phyloP scores from a whole-genome alignment of 2,329 filamentous ascomycete species.

The Fusarium sp. region DNA sequence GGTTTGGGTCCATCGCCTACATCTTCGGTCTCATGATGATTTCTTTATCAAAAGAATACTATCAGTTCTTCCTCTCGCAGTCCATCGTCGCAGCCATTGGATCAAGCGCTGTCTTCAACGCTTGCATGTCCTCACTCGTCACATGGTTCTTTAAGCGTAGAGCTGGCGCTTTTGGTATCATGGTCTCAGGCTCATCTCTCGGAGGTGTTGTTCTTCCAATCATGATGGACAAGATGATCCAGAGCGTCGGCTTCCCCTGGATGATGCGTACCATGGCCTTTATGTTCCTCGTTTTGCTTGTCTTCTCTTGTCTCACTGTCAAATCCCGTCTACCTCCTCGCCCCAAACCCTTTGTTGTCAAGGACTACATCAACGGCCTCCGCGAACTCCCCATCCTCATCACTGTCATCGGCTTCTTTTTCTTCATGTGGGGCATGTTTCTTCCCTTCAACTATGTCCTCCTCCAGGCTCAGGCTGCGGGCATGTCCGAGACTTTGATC shows the following conservation, averaged over 20 bases:
- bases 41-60: conserved; percentile 57
- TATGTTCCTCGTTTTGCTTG: conserved; percentile 52
- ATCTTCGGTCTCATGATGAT: conserved; percentile 74
- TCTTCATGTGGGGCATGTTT: conserved; percentile 66
- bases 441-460: conserved; percentile 63
- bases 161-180: conserved; percentile 62
- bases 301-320: conserved; percentile 48
- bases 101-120: conserved; percentile 55
- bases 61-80: conserved; percentile 56
- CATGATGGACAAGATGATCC: conserved; percentile 64
- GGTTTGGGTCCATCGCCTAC: conserved; percentile 63
- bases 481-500: conserved; percentile 52
- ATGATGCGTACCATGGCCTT: conserved; percentile 59
- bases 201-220: conserved; percentile 69
- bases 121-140: conserved; percentile 52
- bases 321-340: conserved; percentile 55
- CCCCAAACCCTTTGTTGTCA: conserved; percentile 54
- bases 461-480: conserved; percentile 56
- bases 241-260: conserved; percentile 57
- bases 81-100: conserved; percentile 53
- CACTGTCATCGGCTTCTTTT: conserved; percentile 57
- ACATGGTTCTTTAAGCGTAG: conserved; percentile 64
- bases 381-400: conserved; percentile 56
- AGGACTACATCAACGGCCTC: conserved; percentile 58
- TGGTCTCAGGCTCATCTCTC: conserved; percentile 62